Base-by-base conservation (phyloP, 2,329 filamentous ascomycete species). In the Aspergillus alliaceus region DNA sequence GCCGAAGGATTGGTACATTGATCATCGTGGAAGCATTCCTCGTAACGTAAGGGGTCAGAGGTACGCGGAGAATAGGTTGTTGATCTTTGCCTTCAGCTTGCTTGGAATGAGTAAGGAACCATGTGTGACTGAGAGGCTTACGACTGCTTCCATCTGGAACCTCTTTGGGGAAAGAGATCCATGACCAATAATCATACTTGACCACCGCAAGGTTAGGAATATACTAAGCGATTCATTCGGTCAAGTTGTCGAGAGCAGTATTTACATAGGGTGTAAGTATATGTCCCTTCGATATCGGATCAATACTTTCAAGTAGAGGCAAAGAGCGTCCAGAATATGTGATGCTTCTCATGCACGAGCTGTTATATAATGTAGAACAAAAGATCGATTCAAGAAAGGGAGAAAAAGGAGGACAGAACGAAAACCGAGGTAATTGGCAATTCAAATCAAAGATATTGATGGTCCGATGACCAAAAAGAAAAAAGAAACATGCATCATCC, bases 401-500 rank as follows among this genome's bases (percentile, higher is more conserved):
- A 20, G 22, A 35, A 37, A 6, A 39, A 25, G 12, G 34, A 50
- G 14, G 22, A 27, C 24, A 32, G n/a, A 6, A 25, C 15, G 35
- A 31, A 11, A 9, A 50, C n/a, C n/a, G n/a, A n/a, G n/a, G n/a
- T n/a, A n/a, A n/a, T n/a, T n/a, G n/a, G n/a, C n/a, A n/a, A n/a
- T n/a, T n/a, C n/a, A n/a, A n/a, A n/a, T n/a, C n/a, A n/a, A n/a
- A n/a, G n/a, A n/a, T n/a, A n/a, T n/a, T n/a, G n/a, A n/a, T n/a
- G n/a, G n/a, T n/a, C n/a, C n/a, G n/a, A n/a, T n/a, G n/a, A n/a
- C n/a, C n/a, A n/a, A n/a, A n/a, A n/a, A 42, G 27, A 15, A 60
- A 59, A 55, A 61, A 66, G 65, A 51, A 52, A 11, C 6, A 14
- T 76, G 74, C 74, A 76, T 75, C 73, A 73, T 75, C 74, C 74